Evolutionary conservation across 768 basidiomycete genomes (phyloP).

Genomic region (Auriscalpium orientale): DNA sequence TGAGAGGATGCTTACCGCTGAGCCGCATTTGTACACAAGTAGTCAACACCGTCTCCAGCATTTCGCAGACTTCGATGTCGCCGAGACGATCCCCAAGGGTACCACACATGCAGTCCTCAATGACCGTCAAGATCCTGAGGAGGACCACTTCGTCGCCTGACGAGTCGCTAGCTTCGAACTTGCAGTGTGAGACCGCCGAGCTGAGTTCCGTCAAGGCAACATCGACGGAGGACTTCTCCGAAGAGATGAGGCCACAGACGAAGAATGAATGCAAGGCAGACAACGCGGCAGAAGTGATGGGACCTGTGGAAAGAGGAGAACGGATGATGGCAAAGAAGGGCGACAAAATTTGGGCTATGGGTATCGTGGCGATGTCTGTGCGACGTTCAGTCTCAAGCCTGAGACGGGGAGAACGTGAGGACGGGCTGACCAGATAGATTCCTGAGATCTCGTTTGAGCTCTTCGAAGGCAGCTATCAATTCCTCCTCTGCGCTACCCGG

Average conservation of each 20-base stretch:
- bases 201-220: constrained; percentile 75
- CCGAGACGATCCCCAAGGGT: constrained; percentile 65
- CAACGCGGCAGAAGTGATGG: constrained; percentile 93
- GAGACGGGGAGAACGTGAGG: neutral
- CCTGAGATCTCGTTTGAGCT: constrained; percentile 67
- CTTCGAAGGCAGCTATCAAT: constrained; percentile 85
- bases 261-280: constrained; percentile 86
- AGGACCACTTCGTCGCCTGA: constrained; percentile 97
- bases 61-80: constrained; percentile 94
- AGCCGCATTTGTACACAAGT: constrained; percentile 96
- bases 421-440: constrained; percentile 51
- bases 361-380: constrained; percentile 51
- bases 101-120: constrained; percentile 74
- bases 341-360: constrained; percentile 57
- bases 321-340: constrained; percentile 93
- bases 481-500: constrained; percentile 67
- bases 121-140: constrained; percentile 84
- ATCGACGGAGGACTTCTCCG: constrained; percentile 48
- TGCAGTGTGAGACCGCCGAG: constrained; percentile 87
- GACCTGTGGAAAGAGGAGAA: constrained; percentile 91
- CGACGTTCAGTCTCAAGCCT: neutral
- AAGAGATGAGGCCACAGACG: constrained; percentile 62
- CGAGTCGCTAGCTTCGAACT: constrained; percentile 95
- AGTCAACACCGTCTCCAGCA: constrained; percentile 94
- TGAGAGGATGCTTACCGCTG: constrained; percentile 58